Conservation (phyloP, 345 rosid genomes). For the Rhodomyrtus tomentosa region DNA sequence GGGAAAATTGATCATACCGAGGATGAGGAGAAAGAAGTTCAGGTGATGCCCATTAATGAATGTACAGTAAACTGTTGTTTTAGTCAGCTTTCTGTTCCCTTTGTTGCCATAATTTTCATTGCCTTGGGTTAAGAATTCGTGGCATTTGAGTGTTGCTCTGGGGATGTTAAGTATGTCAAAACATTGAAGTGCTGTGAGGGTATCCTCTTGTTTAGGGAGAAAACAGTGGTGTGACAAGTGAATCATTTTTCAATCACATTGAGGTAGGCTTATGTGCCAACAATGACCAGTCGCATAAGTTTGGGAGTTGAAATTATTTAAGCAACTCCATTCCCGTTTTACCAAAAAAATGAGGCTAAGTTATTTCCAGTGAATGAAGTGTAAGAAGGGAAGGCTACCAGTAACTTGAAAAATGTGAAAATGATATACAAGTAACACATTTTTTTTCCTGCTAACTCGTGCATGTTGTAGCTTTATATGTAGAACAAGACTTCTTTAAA, state of each 20-base stretch:
- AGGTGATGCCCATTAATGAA: constrained; percentile 14
- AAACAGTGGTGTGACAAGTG: background rate
- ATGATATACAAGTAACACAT: background rate
- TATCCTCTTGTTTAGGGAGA: background rate
- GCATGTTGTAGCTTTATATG: background rate
- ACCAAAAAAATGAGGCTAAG: background rate
- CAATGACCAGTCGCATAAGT: background rate
- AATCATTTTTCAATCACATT: background rate
- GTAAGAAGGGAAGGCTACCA: background rate
- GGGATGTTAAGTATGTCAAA: background rate
- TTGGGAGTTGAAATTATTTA: background rate
- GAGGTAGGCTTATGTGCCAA: background rate
- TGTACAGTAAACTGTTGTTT: background rate
- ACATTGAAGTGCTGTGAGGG: background rate
- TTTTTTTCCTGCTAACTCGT: background rate
- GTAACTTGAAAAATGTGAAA: background rate
- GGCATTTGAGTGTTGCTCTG: background rate
- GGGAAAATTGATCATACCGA: background rate
- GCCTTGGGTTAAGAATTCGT: background rate
- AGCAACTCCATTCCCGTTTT: background rate
- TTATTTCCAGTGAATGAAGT: background rate
- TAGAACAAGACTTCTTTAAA: background rate
- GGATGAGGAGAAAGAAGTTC: constrained; percentile 16
- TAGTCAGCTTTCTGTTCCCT: background rate
- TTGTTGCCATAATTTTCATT: background rate